A percentile compares a stretch with the other conserved stretches of the same genome.
phyloP scores from a whole-genome alignment of 148 eudicot genomes.

The Camellia sinensis region DNA sequence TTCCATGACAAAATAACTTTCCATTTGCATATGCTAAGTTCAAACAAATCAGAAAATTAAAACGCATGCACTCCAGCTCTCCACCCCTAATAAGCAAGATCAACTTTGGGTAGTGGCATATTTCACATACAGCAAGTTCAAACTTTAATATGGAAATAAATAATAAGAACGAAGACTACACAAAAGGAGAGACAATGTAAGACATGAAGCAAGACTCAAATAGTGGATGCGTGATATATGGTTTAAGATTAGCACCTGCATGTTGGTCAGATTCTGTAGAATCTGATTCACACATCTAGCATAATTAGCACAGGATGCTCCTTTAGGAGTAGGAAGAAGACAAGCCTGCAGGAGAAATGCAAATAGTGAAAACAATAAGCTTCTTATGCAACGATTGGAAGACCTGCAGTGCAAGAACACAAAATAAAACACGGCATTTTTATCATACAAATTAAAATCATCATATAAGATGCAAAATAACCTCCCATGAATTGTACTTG shows the following conservation, averaged over 20 bases:
- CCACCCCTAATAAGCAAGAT: no score
- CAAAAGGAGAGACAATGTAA: neutral
- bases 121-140: no score
- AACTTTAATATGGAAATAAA: conserved; percentile 42
- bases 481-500: neutral
- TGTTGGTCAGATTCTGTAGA: conserved; percentile 61
- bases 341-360: conserved; percentile 63
- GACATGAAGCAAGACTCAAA: neutral
- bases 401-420: conserved; percentile 14
- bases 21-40: no score
- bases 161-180: conserved; percentile 23
- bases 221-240: neutral
- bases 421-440: neutral
- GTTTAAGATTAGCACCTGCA: conserved; percentile 63
- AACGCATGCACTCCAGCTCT: no score
- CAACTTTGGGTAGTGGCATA: no score
- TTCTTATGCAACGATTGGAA: neutral
- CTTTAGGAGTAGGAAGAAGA: conserved; percentile 91
- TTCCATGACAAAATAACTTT: no score
- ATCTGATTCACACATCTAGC: conserved; percentile 95
- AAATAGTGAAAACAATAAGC: neutral
- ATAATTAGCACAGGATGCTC: conserved; percentile 73
- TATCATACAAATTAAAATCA: neutral
- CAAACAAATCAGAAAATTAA: no score
- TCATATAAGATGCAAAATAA: neutral